phyloP scores from a whole-genome alignment of 2,329 filamentous ascomycete genomes.

The Colletotrichum eleusines region DNA sequence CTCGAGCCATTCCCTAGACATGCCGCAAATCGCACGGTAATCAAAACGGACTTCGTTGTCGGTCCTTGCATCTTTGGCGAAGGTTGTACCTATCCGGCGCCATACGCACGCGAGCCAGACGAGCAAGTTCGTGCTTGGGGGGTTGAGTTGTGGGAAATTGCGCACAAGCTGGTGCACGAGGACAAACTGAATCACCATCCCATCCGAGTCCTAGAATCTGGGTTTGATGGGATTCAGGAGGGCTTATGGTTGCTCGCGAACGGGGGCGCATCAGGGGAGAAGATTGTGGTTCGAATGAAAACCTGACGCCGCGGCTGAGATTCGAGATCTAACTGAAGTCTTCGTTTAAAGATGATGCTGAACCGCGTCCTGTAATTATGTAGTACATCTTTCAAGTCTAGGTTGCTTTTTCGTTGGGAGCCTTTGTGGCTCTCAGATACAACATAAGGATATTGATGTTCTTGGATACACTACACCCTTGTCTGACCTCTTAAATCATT shows the following conservation, averaged over 20 bases:
- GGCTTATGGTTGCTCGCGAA: neutral
- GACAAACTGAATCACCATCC: slow-evolving; percentile 41
- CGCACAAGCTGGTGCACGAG: slow-evolving; percentile 35
- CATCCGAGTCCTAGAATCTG: neutral
- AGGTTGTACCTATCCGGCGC: slow-evolving; percentile 42
- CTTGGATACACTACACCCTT: too few relatives aligned
- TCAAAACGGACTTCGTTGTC: slow-evolving; percentile 48
- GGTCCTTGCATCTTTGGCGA: slow-evolving; percentile 46
- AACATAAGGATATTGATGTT: too few relatives aligned
- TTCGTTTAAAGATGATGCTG: neutral
- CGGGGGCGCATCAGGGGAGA: neutral
- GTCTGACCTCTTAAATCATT: too few relatives aligned
- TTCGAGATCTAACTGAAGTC: neutral
- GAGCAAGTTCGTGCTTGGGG: neutral
- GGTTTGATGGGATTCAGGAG: neutral
- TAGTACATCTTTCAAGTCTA: too few relatives aligned
- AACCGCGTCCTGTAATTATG: neutral
- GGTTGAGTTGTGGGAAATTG: slow-evolving; percentile 6
- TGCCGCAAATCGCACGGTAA: slow-evolving; percentile 21
- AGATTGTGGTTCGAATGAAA: slow-evolving; percentile 7
- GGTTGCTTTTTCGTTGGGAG: too few relatives aligned
- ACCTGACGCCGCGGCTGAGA: neutral
- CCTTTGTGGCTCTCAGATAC: too few relatives aligned
- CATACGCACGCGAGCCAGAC: slow-evolving; percentile 39
- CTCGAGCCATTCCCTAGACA: slow-evolving; percentile 18